Conservation (phyloP, 1,284 basidiomycete species). For the Pseudozyma thailandica region DNA sequence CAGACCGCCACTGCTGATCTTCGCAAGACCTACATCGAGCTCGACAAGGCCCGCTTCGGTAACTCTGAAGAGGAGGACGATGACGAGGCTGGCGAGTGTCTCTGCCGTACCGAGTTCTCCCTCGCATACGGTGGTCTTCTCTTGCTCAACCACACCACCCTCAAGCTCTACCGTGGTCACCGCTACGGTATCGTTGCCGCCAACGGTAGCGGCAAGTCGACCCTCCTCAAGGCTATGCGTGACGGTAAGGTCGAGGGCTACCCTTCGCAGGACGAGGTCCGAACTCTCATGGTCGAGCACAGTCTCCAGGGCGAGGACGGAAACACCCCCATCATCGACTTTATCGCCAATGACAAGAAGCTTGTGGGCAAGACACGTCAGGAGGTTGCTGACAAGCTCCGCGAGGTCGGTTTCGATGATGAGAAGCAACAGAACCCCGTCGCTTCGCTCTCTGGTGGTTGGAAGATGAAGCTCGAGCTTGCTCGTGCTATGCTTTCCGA, state of each 20-base stretch:
- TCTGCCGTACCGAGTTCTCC: conserved; percentile 93
- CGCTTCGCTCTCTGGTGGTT: conserved; percentile 92
- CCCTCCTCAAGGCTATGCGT: conserved; percentile 92
- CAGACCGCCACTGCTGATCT: conserved; percentile 57
- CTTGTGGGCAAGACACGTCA: conserved; percentile 57
- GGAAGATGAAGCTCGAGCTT: conserved; percentile 97
- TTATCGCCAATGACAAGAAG: conserved; percentile 80
- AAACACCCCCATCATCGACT: conserved; percentile 83
- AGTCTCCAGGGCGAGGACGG: conserved; percentile 91
- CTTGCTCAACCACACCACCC: conserved; percentile 91
- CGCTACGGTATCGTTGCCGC: conserved; percentile 94
- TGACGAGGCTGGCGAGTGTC: conserved; percentile 72
- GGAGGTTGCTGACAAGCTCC: conserved; percentile 57
- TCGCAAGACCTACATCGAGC: conserved; percentile 58
- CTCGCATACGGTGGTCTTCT: conserved; percentile 95
- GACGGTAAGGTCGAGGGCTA: conserved; percentile 95
- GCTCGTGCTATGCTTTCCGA: conserved; percentile 70
- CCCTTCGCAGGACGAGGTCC: conserved; percentile 85
- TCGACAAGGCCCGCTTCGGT: conserved; percentile 64
- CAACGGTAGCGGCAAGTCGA: conserved; percentile 96
- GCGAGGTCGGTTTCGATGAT: conserved; percentile 81
- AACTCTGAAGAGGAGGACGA: conserved; percentile 76
- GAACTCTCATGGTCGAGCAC: conserved; percentile 95
- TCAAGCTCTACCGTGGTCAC: conserved; percentile 86
- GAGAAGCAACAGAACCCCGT: conserved; percentile 85